A percentile compares a stretch with the other conserved stretches of the same genome.
phyloP scores from a whole-genome alignment of 140 eudicot genomes.

The Anethum foeniculum region DNA sequence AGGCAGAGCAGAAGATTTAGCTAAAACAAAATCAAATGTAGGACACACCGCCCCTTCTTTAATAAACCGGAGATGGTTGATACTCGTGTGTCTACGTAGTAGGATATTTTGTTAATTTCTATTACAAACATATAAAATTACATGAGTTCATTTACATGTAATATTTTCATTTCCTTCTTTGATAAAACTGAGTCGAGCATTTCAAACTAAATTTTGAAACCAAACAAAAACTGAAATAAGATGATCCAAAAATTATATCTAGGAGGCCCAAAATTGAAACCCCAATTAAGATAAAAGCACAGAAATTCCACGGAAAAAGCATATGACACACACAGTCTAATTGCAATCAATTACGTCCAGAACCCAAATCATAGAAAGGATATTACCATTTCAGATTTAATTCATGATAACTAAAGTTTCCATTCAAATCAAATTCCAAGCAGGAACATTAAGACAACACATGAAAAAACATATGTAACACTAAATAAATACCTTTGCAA shows the following conservation, averaged over 20 bases:
- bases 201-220: neutral
- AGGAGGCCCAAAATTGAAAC: neutral
- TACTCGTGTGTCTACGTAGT: neutral
- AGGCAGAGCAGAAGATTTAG: neutral
- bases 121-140: neutral
- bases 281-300: too few species aligned
- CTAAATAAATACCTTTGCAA: slow-evolving; percentile 55
- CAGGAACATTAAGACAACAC: neutral
- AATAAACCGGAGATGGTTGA: neutral
- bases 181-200: neutral
- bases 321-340: neutral
- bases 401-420: neutral
- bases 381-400: neutral
- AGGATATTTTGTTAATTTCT: neutral
- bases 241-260: neutral
- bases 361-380: neutral
- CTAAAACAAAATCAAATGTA: neutral
- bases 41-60: neutral
- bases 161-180: neutral
- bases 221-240: neutral
- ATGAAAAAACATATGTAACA: slow-evolving; percentile 12
- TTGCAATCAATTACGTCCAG: neutral
- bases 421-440: neutral
- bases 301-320: neutral
- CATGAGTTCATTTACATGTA: neutral